Conservation (phyloP, 768 basidiomycete species). For the Lanmaoa pseudosensibilis region DNA sequence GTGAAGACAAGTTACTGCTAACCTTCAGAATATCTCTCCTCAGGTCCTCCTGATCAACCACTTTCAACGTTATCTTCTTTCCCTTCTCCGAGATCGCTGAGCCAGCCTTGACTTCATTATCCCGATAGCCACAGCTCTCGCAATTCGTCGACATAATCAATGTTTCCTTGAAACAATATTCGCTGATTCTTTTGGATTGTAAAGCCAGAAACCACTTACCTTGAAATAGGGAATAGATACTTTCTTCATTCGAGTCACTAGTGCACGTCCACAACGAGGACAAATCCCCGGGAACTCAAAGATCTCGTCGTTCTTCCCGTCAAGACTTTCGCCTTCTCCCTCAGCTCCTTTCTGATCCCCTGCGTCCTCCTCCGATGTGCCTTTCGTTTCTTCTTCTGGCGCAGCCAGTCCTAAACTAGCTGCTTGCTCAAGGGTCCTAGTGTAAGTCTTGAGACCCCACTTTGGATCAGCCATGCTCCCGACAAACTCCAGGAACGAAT, state of each 20-base stretch:
- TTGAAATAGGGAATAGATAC: slow-evolving; percentile 98
- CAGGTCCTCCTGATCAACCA: slow-evolving; percentile 90
- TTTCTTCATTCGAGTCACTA: slow-evolving; percentile 93
- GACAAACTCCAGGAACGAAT: slow-evolving; percentile 93
- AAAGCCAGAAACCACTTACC: slow-evolving; percentile 38
- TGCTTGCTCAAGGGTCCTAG: slow-evolving; percentile 79
- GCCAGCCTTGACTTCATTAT: slow-evolving; percentile 97
- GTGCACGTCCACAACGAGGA: slow-evolving; percentile 79
- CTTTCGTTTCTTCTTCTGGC: slow-evolving; percentile 40
- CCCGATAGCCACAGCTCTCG: slow-evolving; percentile 90
- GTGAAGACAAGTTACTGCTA: slow-evolving; percentile 8
- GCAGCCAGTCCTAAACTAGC: slow-evolving; percentile 70
- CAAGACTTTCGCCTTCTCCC: slow-evolving; percentile 19
- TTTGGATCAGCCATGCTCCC: slow-evolving; percentile 88
- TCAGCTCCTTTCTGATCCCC: slow-evolving; percentile 9
- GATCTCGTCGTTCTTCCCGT: slow-evolving; percentile 76
- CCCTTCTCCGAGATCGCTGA: slow-evolving; percentile 85
- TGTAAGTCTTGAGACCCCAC: slow-evolving; percentile 86
- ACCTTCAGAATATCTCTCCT: slow-evolving; percentile 94
- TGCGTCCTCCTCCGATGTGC: background rate
- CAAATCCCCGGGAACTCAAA: slow-evolving; percentile 86
- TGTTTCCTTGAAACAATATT: slow-evolving; percentile 61
- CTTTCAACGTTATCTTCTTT: slow-evolving; percentile 83
- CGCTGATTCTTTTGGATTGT: background rate
- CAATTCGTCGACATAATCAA: slow-evolving; percentile 99